Evolutionary conservation across 805 yeast species (phyloP).

Genomic region (Wickerhamomyces rabaulensis): DNA sequence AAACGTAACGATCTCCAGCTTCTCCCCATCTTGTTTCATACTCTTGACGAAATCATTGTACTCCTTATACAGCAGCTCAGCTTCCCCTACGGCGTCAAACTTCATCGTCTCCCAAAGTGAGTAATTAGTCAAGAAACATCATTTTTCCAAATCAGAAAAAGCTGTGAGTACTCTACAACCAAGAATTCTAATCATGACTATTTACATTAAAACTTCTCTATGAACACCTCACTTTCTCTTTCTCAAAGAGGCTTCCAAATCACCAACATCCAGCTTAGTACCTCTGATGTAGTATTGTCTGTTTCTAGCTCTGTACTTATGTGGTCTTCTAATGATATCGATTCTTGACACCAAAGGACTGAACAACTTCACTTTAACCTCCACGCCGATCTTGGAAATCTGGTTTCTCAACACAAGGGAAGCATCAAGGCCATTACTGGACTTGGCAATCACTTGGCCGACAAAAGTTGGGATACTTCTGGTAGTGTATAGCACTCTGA

Average conservation of each 20-base stretch:
- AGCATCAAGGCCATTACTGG: constrained; percentile 66
- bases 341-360: constrained; percentile 74
- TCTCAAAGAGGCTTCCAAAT: constrained; percentile 45
- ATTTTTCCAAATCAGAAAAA: background rate
- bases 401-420: constrained; percentile 80
- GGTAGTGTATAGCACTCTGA: constrained; percentile 62
- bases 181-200: constrained; percentile 1
- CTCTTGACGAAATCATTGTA: constrained; percentile 4
- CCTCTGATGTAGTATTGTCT: constrained; percentile 89
- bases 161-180: too few relatives aligned
- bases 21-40: background rate
- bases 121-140: background rate
- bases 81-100: constrained; percentile 3
- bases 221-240: constrained; percentile 15
- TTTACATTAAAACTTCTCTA: constrained; percentile 2
- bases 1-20: constrained; percentile 6
- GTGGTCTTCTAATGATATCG: constrained; percentile 73
- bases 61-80: constrained; percentile 3
- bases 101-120: background rate
- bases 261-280: constrained; percentile 70
- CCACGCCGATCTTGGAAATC: constrained; percentile 79
- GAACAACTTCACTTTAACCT: constrained; percentile 72
- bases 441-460: constrained; percentile 77
- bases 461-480: constrained; percentile 56
- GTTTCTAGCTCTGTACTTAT: constrained; percentile 67